Base-by-base conservation (phyloP, 139 green algal genomes). In the Coelastrella sp. region DNA sequence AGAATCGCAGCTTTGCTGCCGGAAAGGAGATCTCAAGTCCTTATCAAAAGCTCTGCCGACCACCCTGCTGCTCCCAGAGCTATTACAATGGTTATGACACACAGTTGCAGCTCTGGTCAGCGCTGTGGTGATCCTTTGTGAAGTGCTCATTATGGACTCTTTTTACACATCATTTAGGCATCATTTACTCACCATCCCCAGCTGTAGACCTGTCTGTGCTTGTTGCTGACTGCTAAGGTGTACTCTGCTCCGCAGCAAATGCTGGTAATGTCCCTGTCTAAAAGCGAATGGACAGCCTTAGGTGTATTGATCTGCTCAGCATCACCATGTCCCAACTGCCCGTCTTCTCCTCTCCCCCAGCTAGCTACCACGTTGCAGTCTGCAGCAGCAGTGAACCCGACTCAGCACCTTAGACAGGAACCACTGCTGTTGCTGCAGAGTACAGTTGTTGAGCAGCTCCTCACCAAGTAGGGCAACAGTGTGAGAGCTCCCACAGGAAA, bases 321-420 rank as follows among this genome's bases (percentile, higher is more conserved):
- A 49, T 96, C 92, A 14, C 96, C 96, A 60, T 96, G 93, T 6
- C 95, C 95, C 25, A 96, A 88, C 91, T 96, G 92, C 1, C 97
- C 97, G 87, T 99, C 97, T 68, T 99, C 97, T 7, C 97, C 97
- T 15, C 95, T 87, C 4, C 97, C 97, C 95, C 94, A 99, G 0
- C 90, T 91, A 20, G 96, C 78, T 35, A 96, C 91, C 15, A 95
- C 58, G 63, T 91, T 90, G 49, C 89, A 93, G 73, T 90, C 93
- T 96, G 93, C 81, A 58, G 57, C 65, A 89, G 27, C 19, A 20
- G 14, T 12, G 10, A 63, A 82, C 78, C 57, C 75, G 61, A 65
- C 9, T 81, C 35, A 66, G 49, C 35, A 49, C 49, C 22, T 63
- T 83, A 73, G 15, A 73, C 14, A 73, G 14, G 15, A 15, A 17